A percentile compares a stretch with the other conserved stretches of the same genome.
Conservation (phyloP, 768 basidiomycete genomes). For the Kwoniella heveanensis region DNA sequence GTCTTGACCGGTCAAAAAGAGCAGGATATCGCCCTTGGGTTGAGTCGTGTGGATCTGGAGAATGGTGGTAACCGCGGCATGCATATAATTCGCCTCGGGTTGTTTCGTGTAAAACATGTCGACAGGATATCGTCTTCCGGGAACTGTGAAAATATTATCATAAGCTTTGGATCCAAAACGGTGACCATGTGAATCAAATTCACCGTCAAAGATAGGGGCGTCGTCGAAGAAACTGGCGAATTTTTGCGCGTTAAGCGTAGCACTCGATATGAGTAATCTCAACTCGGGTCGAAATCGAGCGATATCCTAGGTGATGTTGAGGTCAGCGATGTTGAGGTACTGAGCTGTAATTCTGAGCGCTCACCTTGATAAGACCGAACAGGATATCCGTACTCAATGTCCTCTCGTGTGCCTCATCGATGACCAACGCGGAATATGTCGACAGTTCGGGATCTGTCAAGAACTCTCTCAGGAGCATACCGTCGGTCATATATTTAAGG, state of each 20-base stretch:
- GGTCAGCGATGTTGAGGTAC: slow-evolving; percentile 10
- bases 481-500: slow-evolving; percentile 99
- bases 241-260: slow-evolving; percentile 96
- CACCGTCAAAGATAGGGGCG: slow-evolving; percentile 91
- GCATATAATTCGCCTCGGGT: slow-evolving; percentile 97
- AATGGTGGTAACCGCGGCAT: slow-evolving; percentile 96
- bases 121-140: slow-evolving; percentile 94
- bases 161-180: neutral
- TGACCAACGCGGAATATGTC: slow-evolving; percentile 90
- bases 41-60: slow-evolving; percentile 99
- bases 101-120: slow-evolving; percentile 99
- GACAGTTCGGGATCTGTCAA: slow-evolving; percentile 95
- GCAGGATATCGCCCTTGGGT: slow-evolving; percentile 93
- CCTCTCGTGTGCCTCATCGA: slow-evolving; percentile 97
- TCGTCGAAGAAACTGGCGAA: slow-evolving; percentile 97
- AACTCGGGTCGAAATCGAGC: slow-evolving; percentile 74
- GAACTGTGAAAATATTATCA: slow-evolving; percentile 63
- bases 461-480: slow-evolving; percentile 96
- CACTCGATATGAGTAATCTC: slow-evolving; percentile 81
- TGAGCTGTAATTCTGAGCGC: slow-evolving; percentile 56
- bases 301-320: slow-evolving; percentile 22
- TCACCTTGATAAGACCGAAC: slow-evolving; percentile 95
- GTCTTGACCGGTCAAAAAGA: slow-evolving; percentile 98
- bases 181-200: slow-evolving; percentile 46
- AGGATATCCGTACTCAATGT: slow-evolving; percentile 98